Conservation (phyloP, 2,329 filamentous ascomycete genomes). For the Aspergillus sp. region DNA sequence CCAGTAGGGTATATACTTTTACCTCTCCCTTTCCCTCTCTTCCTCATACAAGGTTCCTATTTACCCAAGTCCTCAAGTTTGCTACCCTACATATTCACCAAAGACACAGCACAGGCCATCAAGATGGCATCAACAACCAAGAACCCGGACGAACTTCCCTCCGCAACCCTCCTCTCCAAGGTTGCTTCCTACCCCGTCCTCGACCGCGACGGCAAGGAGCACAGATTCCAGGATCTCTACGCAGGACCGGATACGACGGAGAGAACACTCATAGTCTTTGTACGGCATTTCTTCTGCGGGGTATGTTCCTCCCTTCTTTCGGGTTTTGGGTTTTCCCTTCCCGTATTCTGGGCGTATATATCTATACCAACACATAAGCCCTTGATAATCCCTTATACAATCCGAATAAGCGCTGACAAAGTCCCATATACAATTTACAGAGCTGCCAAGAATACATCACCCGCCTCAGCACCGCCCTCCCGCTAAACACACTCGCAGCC, state of each 20-base stretch:
- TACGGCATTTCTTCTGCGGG: slow-evolving; percentile 81
- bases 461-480: slow-evolving; percentile 63
- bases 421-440: slow-evolving; percentile 43
- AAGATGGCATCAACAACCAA: background rate
- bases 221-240: slow-evolving; percentile 67
- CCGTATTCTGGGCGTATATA: too few relatives aligned
- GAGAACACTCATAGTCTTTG: slow-evolving; percentile 71
- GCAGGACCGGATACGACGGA: slow-evolving; percentile 39
- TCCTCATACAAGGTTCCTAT: too few relatives aligned
- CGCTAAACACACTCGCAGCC: slow-evolving; percentile 41
- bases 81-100: background rate
- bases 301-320: slow-evolving; percentile 53
- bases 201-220: slow-evolving; percentile 63
- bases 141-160: slow-evolving; percentile 5
- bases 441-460: slow-evolving; percentile 78
- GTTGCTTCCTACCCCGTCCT: slow-evolving; percentile 50
- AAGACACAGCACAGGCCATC: background rate
- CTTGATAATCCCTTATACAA: too few relatives aligned
- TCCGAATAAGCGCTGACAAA: too few relatives aligned
- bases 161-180: slow-evolving; percentile 8
- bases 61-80: background rate
- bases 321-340: background rate
- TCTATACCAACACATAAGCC: too few relatives aligned
- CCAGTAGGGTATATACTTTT: too few relatives aligned
- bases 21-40: too few relatives aligned